phyloP scores from a whole-genome alignment of 2,329 filamentous ascomycete species.

The Hortaea sp. region DNA sequence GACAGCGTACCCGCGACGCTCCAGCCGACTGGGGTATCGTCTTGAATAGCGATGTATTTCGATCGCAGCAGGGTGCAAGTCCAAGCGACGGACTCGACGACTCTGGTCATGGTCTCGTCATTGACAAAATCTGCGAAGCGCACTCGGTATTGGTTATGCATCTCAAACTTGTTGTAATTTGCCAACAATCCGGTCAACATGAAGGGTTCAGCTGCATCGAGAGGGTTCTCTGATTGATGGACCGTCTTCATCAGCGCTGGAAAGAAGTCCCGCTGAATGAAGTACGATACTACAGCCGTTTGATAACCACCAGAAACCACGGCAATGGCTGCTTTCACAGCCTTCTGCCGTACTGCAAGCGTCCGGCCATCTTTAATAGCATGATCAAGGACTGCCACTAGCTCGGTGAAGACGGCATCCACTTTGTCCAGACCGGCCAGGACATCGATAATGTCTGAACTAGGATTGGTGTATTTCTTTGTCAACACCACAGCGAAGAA shows the following conservation, averaged over 20 bases:
- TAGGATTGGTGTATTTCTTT: slow-evolving; percentile 91
- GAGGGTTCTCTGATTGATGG: slow-evolving; percentile 61
- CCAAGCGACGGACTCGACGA: slow-evolving; percentile 64
- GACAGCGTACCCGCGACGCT: slow-evolving; percentile 67
- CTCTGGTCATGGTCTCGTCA: slow-evolving; percentile 72
- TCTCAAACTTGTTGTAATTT: slow-evolving; percentile 99
- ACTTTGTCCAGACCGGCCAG: slow-evolving; percentile 83
- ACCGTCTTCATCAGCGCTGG: slow-evolving; percentile 92
- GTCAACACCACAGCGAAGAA: slow-evolving; percentile 74
- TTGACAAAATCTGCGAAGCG: slow-evolving; percentile 94
- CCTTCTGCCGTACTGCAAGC: slow-evolving; percentile 66
- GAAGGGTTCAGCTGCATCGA: slow-evolving; percentile 59
- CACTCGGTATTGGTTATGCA: slow-evolving; percentile 89
- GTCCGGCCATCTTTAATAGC: slow-evolving; percentile 67
- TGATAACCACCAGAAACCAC: slow-evolving; percentile 91
- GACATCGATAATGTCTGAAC: slow-evolving; percentile 85
- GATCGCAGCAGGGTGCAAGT: slow-evolving; percentile 59
- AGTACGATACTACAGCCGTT: slow-evolving; percentile 86
- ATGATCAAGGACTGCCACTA: slow-evolving; percentile 72
- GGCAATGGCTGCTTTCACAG: slow-evolving; percentile 69
- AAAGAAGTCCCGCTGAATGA: slow-evolving; percentile 89
- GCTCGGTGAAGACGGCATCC: slow-evolving; percentile 77
- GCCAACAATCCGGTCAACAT: slow-evolving; percentile 75
- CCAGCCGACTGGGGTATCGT: slow-evolving; percentile 88
- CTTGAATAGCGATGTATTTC: slow-evolving; percentile 75